Evolutionary conservation across 805 yeast species (phyloP).

Genomic region (Saturnispora serradocipensis): DNA sequence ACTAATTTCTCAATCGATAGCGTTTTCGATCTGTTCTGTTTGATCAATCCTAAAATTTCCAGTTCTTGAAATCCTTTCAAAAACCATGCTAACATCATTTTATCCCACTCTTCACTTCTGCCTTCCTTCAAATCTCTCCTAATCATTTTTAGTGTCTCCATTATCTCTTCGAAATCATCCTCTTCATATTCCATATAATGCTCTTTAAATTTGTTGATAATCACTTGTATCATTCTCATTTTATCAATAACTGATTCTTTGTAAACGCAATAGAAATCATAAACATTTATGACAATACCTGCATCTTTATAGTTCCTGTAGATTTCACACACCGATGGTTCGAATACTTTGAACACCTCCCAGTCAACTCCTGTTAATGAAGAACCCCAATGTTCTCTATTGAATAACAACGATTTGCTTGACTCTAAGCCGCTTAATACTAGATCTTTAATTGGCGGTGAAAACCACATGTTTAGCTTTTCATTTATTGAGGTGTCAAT

Average conservation of each 20-base stretch:
- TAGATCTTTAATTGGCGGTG: slow-evolving; percentile 36
- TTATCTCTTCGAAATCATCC: not conserved
- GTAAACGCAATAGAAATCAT: slow-evolving; percentile 29
- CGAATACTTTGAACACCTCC: slow-evolving; percentile 29
- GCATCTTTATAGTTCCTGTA: slow-evolving; percentile 75
- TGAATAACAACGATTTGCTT: slow-evolving; percentile 27
- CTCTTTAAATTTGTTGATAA: slow-evolving; percentile 8
- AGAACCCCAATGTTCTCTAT: slow-evolving; percentile 19
- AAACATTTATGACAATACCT: slow-evolving; percentile 38
- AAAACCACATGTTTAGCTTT: slow-evolving; percentile 26
- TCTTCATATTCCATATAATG: not conserved
- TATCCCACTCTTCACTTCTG: slow-evolving; percentile 48
- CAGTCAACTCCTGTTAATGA: slow-evolving; percentile 12
- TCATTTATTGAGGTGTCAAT: slow-evolving; percentile 25
- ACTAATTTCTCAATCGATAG: slow-evolving; percentile 60
- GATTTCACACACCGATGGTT: slow-evolving; percentile 45
- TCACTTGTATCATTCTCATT: slow-evolving; percentile 13
- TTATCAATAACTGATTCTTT: slow-evolving; percentile 24
- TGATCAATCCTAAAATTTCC: slow-evolving; percentile 57
- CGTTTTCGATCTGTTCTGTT: slow-evolving; percentile 49
- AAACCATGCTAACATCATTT: slow-evolving; percentile 60
- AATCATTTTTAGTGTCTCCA: slow-evolving; percentile 6
- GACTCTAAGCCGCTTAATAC: slow-evolving; percentile 34
- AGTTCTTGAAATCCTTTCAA: slow-evolving; percentile 66
- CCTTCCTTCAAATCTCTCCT: slow-evolving; percentile 24